phyloP scores from a whole-genome alignment of 148 eudicot genomes.

The Selenicereus undatus region DNA sequence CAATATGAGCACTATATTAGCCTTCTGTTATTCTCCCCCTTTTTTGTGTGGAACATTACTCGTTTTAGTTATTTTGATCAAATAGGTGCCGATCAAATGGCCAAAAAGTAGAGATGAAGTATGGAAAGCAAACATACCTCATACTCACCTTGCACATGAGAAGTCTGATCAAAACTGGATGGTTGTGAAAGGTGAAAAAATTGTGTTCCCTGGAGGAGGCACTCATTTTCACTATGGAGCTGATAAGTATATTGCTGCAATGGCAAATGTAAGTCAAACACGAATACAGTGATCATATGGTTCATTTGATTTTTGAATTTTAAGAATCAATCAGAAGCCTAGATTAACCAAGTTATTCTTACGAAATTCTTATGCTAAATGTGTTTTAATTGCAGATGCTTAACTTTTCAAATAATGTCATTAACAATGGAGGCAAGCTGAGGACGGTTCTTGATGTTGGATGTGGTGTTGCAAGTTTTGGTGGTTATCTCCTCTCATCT shows the following conservation, averaged over 20 bases:
- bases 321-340: background rate
- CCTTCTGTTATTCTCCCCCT: background rate
- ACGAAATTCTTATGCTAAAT: background rate
- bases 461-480: conserved; percentile 99
- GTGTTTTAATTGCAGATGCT: conserved; percentile 72
- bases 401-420: conserved; percentile 59
- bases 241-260: conserved; percentile 81
- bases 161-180: conserved; percentile 99
- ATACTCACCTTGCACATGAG: conserved; percentile 97
- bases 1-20: background rate
- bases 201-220: conserved; percentile 94
- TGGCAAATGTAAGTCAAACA: conserved; percentile 79
- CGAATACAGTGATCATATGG: background rate
- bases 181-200: conserved; percentile 96
- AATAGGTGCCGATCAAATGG: conserved; percentile 93
- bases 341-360: background rate
- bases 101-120: conserved; percentile 96
- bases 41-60: conserved; percentile 10
- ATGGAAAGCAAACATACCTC: conserved; percentile 98
- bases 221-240: conserved; percentile 99
- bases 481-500: conserved; percentile 88
- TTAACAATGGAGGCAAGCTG: conserved; percentile 73
- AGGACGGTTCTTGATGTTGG: conserved; percentile 97
- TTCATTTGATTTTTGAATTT: background rate
- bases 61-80: background rate